phyloP scores from a whole-genome alignment of 1,139 yeast species.

The Citeromyces hawaiiensis region DNA sequence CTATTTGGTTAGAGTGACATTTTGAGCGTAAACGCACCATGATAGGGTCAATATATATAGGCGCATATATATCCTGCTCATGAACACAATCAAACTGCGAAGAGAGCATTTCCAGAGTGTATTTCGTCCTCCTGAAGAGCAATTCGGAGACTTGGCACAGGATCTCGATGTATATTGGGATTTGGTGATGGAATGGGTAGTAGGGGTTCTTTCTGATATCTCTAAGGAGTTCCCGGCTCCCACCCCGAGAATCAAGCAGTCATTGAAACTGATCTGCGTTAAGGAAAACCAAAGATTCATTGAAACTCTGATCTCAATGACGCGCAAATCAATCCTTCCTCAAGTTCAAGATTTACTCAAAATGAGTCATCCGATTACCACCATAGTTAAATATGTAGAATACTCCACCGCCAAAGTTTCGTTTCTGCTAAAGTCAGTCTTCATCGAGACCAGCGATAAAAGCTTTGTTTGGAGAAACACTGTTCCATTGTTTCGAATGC shows the following conservation, averaged over 20 bases:
- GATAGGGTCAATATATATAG: too few relatives aligned
- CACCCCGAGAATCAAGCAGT: conserved; percentile 8
- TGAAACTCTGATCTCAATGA: not conserved
- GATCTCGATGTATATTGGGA: conserved; percentile 12
- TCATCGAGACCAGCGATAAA: not conserved
- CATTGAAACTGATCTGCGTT: not conserved
- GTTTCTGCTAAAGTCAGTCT: not conserved
- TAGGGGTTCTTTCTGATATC: conserved; percentile 6
- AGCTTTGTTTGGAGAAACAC: not conserved
- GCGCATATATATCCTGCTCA: not conserved
- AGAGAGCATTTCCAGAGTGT: not conserved
- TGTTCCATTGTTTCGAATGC: not conserved
- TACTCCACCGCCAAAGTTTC: not conserved
- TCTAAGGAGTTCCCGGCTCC: conserved; percentile 5
- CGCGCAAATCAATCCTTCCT: not conserved
- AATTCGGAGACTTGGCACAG: not conserved
- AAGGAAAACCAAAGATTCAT: not conserved
- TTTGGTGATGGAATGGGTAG: conserved; percentile 10
- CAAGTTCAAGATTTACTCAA: not conserved
- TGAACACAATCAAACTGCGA: not conserved
- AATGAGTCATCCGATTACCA: not conserved
- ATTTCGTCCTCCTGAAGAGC: not conserved
- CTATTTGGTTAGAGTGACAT: not conserved
- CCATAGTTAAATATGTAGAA: not conserved
- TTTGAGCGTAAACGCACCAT: not conserved